These are phyloP conservation scores for Cladosporium austrohemisphaericum DNA, from an alignment of 2,329 filamentous ascomycete species.

Conservation along the genomic window DNA sequence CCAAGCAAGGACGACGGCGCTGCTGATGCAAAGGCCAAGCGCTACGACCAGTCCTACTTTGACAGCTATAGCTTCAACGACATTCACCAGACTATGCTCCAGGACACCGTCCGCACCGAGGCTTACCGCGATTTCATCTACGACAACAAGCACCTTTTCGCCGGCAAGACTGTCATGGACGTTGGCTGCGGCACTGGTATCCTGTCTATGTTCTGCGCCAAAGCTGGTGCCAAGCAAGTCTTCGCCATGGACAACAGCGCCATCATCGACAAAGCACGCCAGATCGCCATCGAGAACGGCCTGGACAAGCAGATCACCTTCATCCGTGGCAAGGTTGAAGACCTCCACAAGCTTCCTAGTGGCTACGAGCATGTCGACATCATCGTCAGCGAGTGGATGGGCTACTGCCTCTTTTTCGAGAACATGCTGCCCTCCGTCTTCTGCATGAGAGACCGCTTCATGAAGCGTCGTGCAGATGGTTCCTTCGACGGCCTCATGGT, in stretches of 20 bases:
- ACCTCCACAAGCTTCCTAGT: conserved; percentile 63
- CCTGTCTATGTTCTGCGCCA: conserved; percentile 89
- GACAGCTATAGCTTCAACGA: conserved; percentile 37
- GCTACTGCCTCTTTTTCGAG: conserved; percentile 88
- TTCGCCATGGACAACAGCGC: conserved; percentile 89
- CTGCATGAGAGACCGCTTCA: conserved; percentile 81
- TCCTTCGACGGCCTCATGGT: conserved; percentile 72
- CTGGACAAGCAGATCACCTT: conserved; percentile 72
- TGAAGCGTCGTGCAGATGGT: conserved; percentile 44
- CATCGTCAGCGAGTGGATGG: conserved; percentile 98
- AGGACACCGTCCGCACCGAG: conserved; percentile 82
- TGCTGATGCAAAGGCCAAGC: conserved; percentile 19
- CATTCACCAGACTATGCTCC: conserved; percentile 95
- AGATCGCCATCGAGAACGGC: conserved; percentile 79
- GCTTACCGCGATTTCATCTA: conserved; percentile 95
- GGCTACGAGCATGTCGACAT: conserved; percentile 76
- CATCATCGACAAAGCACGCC: conserved; percentile 80
- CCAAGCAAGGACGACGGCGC: conserved; percentile 15
- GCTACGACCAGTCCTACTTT: conserved; percentile 25
- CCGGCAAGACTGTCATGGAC: conserved; percentile 81
- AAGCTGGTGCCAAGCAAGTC: conserved; percentile 79
- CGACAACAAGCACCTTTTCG: conserved; percentile 81
- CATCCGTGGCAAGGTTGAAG: conserved; percentile 81
- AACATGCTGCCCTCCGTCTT: conserved; percentile 94
- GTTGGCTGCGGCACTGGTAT: conserved; percentile 83